Evolutionary conservation across 2,329 filamentous ascomycete genomes (phyloP).

Genomic region (Monilinia fructicola): DNA sequence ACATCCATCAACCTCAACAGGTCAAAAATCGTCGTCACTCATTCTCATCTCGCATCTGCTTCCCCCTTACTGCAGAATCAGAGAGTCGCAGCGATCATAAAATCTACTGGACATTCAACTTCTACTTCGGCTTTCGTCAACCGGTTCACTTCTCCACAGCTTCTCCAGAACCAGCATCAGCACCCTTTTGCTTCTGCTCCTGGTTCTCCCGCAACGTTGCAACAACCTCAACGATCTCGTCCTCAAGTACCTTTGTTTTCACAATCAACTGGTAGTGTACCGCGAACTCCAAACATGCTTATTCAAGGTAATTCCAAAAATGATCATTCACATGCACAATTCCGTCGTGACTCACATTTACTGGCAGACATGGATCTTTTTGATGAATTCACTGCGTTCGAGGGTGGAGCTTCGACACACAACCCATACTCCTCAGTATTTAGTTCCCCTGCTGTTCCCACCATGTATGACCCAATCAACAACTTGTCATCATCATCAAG

Average conservation of each 20-base stretch:
- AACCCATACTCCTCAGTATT: constrained; percentile 36
- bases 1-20: constrained; percentile 42
- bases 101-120: constrained; percentile 55
- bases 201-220: constrained; percentile 58
- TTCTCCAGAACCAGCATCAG: constrained; percentile 51
- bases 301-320: constrained; percentile 51
- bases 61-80: constrained; percentile 54
- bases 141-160: constrained; percentile 55
- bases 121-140: constrained; percentile 56
- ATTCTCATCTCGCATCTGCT: constrained; percentile 52
- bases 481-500: constrained; percentile 43
- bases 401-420: constrained; percentile 40
- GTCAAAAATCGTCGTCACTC: constrained; percentile 51
- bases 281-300: constrained; percentile 52
- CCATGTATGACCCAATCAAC: constrained; percentile 52
- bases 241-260: constrained; percentile 73
- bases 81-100: constrained; percentile 59
- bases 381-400: constrained; percentile 58
- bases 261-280: constrained; percentile 56
- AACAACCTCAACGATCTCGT: constrained; percentile 54
- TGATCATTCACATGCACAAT: constrained; percentile 27
- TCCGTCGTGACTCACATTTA: constrained; percentile 36
- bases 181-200: constrained; percentile 68
- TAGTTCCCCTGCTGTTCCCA: constrained; percentile 42
- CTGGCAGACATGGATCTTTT: constrained; percentile 54